Evolutionary conservation across 1,139 yeast genomes (phyloP), one percentile per base, ranked within the genome.

Genomic region (Saccharomyces hybrid): DNA sequence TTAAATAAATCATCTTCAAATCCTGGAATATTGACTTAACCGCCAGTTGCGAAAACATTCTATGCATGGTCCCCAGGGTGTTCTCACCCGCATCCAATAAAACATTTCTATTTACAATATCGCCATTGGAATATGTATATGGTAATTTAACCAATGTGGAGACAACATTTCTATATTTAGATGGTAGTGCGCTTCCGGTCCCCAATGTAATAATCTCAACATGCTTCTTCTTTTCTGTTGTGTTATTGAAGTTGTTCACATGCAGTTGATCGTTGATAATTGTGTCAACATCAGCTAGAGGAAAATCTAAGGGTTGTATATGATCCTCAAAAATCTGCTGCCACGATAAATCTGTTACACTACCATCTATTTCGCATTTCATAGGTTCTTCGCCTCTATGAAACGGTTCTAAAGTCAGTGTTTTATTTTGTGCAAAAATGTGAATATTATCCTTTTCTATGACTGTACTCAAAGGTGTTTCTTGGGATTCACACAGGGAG

Each of bases 81-180:
- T 89, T 91, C 67, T 95, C 99, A 23, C 99, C 99, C 16, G 95
- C 96, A 72, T 95, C 99, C 50, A 95, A 72, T 26, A 95, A 64
- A 1, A 83, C 65, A 2, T 82, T 72, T 57, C 80, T 72, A 61
- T 71, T 79, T 0, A 63, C 62, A 5, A 73, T 54, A 1, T 61
- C 53, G 0, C 74, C 77, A 11, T 67, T 55, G 1, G 47, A 46
- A 9, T 58, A 60, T 1, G 59, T 52, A 55, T 69, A 76, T 0
- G 96, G 96, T 1, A 89, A 64, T 59, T 96, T 78, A 3, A 90
- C 76, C 28, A 90, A 67, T 27, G 88, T 86, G 0, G 95, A 85
- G 26, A 88, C 78, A 0, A 93, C 98, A 66, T 95, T 95, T 61
- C 99, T 77, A 62, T 83, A 81, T 55, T 83, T 80, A 0, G 96